Percentiles rank a stretch among this genome's conserved stretches.
Evolutionary conservation across 352 stramenopile genomes (phyloP).

Genomic region (Pythium vanterpoolii): DNA sequence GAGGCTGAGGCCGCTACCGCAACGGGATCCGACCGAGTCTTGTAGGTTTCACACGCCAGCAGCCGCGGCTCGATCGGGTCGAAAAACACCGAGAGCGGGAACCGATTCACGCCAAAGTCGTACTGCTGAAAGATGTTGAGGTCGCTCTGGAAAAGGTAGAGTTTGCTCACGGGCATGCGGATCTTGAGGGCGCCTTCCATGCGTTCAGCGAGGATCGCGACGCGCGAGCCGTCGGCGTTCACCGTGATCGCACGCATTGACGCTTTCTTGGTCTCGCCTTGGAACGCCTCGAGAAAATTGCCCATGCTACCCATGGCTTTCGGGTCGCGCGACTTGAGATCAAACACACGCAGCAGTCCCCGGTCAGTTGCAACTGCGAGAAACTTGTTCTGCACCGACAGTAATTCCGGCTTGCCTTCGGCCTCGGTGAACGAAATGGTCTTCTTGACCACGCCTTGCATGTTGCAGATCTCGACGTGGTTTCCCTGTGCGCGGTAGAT

Average conservation of each 20-base stretch:
- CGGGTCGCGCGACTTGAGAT: slow-evolving; percentile 80
- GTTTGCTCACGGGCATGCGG: slow-evolving; percentile 76
- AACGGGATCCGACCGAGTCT: slow-evolving; percentile 34
- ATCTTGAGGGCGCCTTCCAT: slow-evolving; percentile 78
- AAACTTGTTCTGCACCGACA: slow-evolving; percentile 90
- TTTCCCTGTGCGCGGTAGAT: slow-evolving; percentile 85
- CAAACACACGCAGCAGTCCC: slow-evolving; percentile 85
- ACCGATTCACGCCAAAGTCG: slow-evolving; percentile 78
- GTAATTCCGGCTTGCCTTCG: slow-evolving; percentile 76
- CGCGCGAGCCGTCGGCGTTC: slow-evolving; percentile 88
- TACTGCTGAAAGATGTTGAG: slow-evolving; percentile 88
- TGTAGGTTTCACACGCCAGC: slow-evolving; percentile 81
- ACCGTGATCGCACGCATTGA: slow-evolving; percentile 68
- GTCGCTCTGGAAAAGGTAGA: slow-evolving; percentile 90
- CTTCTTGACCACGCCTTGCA: slow-evolving; percentile 84
- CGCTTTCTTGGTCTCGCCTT: slow-evolving; percentile 46
- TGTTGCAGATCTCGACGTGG: slow-evolving; percentile 87
- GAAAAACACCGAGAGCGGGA: slow-evolving; percentile 86
- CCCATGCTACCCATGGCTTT: slow-evolving; percentile 87
- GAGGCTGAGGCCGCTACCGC: slow-evolving; percentile 3
- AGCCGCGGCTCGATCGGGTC: slow-evolving; percentile 87
- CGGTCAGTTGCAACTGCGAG: slow-evolving; percentile 87
- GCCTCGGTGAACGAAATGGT: slow-evolving; percentile 88
- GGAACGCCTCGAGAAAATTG: slow-evolving; percentile 55
- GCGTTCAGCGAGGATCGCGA: slow-evolving; percentile 85